Evolutionary conservation across 2,329 filamentous ascomycete genomes (phyloP), one percentile per base, ranked within the genome.

Genomic region (Erysiphe pulchra): DNA sequence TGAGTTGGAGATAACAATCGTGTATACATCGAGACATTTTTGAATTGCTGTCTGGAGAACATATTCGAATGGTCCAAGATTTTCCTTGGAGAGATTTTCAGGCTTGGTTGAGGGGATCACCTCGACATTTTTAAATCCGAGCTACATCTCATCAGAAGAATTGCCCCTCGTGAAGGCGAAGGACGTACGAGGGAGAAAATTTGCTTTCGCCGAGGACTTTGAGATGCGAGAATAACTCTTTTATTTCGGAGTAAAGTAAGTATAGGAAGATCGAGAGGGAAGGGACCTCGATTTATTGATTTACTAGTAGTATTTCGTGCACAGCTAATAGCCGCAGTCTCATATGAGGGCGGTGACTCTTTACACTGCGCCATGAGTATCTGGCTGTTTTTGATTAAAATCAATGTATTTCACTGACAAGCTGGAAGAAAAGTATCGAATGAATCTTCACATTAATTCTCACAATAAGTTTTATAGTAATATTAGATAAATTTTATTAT

Each of bases 181-280:
- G 12, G 17, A 53, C 56, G 38, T 60, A 80, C 75, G 62, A 79
- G 77, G 44, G 73, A 73, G 38, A 98, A 73, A 10, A 98, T 73
- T 51, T 82, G 77, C 60, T 77, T 80, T 46, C 90, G 72, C 40
- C 90, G 71, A 0, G 90, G 90, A 1, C 86, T 94, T 17, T 80
- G 75, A 2, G 86, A 94, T 45, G 90, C 90, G 28, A 98, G 77
- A 53, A 98, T 81, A 6, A 93, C 75, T 51, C 87, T 71, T 60
- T 81, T 83, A 46, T 71, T 71, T 56, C 80, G 76, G 51, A 98
- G 72, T 55, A 77, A 68, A 54, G 72, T 73, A 48, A 98, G 66
- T 47, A 85, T 77, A 14, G 87, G 86, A 16, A 95, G 69, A 49
- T 83, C 71, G 50, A 95, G 72, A 1, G 81, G 80, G 39, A 72